These are phyloP conservation scores for Penicillium nordicum DNA, from an alignment of 2,329 filamentous ascomycete genomes.

Conservation along the genomic window DNA sequence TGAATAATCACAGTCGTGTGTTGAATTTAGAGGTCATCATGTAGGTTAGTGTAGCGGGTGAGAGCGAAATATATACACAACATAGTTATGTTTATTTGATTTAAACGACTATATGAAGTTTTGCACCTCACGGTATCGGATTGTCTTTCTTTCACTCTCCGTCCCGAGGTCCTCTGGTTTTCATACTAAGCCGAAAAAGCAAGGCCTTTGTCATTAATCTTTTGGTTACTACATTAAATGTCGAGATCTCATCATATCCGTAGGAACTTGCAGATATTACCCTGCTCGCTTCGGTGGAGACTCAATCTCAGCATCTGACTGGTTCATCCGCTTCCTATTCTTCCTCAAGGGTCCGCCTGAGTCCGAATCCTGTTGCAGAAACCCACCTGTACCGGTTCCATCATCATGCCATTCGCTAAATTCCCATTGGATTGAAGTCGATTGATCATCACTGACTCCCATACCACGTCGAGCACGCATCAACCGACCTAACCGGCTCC, in stretches of 20 bases:
- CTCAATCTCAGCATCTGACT: constrained; percentile 5
- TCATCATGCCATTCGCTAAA: constrained; percentile 67
- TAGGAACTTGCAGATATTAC: not conserved
- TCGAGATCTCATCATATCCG: not conserved
- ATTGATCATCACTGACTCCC: constrained; percentile 61
- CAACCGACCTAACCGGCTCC: constrained; percentile 67
- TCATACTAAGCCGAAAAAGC: not conserved
- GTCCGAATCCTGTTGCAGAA: constrained; percentile 21
- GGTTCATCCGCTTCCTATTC: constrained; percentile 34
- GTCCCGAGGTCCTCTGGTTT: not conserved
- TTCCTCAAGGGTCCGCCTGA: constrained; percentile 18
- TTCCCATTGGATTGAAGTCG: constrained; percentile 74
- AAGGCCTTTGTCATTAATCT: not conserved
- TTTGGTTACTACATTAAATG: not conserved
- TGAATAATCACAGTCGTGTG: not conserved
- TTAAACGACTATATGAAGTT: not conserved
- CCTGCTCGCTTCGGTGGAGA: constrained; percentile 18
- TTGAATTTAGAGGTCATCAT: not conserved
- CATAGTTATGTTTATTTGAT: not conserved
- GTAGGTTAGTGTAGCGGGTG: not conserved
- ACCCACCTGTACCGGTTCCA: constrained; percentile 28
- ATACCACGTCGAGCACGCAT: constrained; percentile 58
- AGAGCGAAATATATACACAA: not conserved
- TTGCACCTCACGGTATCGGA: not conserved
- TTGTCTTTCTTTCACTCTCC: no score